Base-by-base conservation (phyloP, 768 basidiomycete genomes). In the Tephrocybe sp. region DNA sequence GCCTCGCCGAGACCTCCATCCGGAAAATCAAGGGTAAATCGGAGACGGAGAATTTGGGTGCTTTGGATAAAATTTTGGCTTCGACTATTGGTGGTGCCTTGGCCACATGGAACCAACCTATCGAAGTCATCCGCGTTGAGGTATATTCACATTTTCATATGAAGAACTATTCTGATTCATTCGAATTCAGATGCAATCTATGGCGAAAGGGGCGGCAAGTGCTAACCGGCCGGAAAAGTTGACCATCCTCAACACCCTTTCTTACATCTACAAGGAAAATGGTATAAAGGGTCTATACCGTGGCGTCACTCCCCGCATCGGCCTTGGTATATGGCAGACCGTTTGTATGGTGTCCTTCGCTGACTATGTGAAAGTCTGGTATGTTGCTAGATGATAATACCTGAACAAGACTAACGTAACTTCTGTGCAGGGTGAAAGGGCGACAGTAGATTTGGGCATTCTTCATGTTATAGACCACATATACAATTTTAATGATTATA, bases 301-400 rank as follows among this genome's bases (percentile, higher is more conserved):
- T 43, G 97, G 97, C 61, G 96, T 99, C 17, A 92, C 94, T 0
- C 97, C 97, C 52, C 91, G 97, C 52, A 92, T 99, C 62, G 97
- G 84, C 55, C 83, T 99, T 53, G 94, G 96, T 53, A 81, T 96
- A 65, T 97, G 93, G 93, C 93, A 97, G 72, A 97, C 93, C 6
- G 78, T 98, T 59, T 99, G 97, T 78, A 99, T 99, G 96, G 96
- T 98, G 59, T 94, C 92, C 17, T 87, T 98, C 57, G 94, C 95
- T 16, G 95, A 98, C 72, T 94, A 94, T 64, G 94, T 98, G 57
- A 96, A 94, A 68, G 77, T 73, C 50, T 93, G 91, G 88, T 87
- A 55, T 32, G 78, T 62, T 19, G 4, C 19, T 32, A 48, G 22
- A 4, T 12, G 12, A 33, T 16, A 40, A 11, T 10, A 26, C 14